Evolutionary conservation across 192 early-diverging fungal genomes (phyloP), one percentile per base, ranked within the genome.

Genomic region (Backusella luteola): DNA sequence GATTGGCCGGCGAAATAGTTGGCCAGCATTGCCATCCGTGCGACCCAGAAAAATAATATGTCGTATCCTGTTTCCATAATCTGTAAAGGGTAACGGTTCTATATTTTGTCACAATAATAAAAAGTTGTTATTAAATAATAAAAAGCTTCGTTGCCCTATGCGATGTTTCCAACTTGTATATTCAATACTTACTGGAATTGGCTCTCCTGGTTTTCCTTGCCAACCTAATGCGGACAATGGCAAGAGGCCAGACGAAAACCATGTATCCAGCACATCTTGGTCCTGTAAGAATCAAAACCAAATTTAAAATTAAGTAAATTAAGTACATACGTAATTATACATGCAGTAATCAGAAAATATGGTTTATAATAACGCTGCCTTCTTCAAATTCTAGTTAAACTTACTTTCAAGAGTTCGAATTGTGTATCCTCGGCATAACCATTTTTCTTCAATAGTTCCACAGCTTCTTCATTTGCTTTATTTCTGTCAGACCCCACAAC

Each of bases 41-140:
- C 95, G 15, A 99, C 94, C 97, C 98, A 99, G 83, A 99, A 99
- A 84, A 98, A 99, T 73, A 99, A 82, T 82, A 99, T 99, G 84
- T 99, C 98, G 69, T 90, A 91, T 0, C 98, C 98, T 26, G 98
- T 98, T 80, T 98, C 97, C 71, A 99, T 89, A 26, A 98, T 75
- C 8, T 88, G 84, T 73, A 91, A 91, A 19, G 97, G 95, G 78
- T 93, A 96, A 76, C 90, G 85, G 49, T 77, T 71, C 69, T 93
- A 78, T 44, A 87, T 70, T 76, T 87, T 85, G 15, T 26, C 11
- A 63, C 56, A 63, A 29, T 63, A 63, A 63, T 21, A 63, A 36
- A 68, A 41, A 23, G 35, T 23, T 39, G 38, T 39, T 19, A 19
- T 12, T 63, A 23, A 63, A 63, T 11, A 63, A 63, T 63, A 29